A percentile compares a stretch with the other conserved stretches of the same genome.
phyloP scores from a whole-genome alignment of 2,329 filamentous ascomycete genomes.

The Pseudopyricularia cyperi region DNA sequence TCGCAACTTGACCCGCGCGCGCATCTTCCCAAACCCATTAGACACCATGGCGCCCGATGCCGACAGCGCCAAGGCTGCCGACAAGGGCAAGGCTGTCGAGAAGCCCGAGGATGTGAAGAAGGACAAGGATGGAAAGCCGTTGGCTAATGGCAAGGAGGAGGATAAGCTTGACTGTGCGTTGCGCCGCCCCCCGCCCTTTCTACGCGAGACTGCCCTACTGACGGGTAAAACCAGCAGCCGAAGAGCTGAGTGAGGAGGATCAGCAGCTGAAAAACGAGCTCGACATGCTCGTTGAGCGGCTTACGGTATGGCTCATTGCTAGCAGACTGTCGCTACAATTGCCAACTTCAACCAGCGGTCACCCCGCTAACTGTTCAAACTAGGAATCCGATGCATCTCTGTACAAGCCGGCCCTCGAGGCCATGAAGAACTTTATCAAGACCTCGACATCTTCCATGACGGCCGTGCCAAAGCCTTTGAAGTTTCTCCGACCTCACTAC shows the following conservation, averaged over 20 bases:
- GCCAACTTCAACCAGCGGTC: background rate
- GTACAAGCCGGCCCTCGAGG: constrained; percentile 85
- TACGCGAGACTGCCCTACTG: constrained; percentile 11
- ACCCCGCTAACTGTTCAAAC: constrained; percentile 8
- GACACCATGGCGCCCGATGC: constrained; percentile 77
- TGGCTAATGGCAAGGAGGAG: constrained; percentile 64
- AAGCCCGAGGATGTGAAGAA: constrained; percentile 46
- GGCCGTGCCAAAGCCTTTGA: constrained; percentile 93
- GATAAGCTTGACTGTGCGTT: constrained; percentile 35
- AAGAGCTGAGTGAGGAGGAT: constrained; percentile 95
- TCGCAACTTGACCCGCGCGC: background rate
- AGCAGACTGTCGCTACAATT: background rate
- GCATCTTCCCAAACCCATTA: constrained; percentile 3
- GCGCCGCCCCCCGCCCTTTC: background rate
- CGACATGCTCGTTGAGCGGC: constrained; percentile 91
- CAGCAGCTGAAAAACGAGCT: constrained; percentile 97
- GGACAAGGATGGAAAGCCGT: constrained; percentile 57
- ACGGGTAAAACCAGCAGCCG: constrained; percentile 30
- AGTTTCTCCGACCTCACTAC: constrained; percentile 96
- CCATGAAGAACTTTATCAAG: constrained; percentile 98
- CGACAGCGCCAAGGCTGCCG: constrained; percentile 63
- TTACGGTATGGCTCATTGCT: constrained; percentile 50
- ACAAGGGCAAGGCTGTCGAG: constrained; percentile 86
- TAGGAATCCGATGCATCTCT: constrained; percentile 78
- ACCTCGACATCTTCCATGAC: constrained; percentile 99